Conservation (phyloP, 2,329 filamentous ascomycete genomes). For the Fusarium cyanostomum region DNA sequence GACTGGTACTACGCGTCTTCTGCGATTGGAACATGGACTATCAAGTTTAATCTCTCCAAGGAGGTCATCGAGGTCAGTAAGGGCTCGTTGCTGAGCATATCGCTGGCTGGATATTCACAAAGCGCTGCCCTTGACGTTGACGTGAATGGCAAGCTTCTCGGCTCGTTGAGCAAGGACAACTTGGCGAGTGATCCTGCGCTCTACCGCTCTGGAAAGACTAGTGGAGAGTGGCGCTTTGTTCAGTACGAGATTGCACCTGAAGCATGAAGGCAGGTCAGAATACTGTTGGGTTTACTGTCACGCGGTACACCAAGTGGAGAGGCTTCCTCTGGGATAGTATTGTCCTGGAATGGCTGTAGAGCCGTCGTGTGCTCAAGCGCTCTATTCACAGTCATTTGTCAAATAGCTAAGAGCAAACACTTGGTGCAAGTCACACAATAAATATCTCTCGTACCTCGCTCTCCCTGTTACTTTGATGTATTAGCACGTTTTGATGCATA, state of each 20-base stretch:
- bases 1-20: conserved; percentile 27
- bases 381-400: too few species aligned
- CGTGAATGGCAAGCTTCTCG: conserved; percentile 12
- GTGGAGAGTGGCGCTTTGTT: conserved; percentile 21
- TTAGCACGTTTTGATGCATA: too few species aligned
- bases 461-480: too few species aligned
- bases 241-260: conserved; percentile 16
- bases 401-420: background rate
- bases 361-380: background rate
- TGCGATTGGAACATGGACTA: conserved; percentile 14
- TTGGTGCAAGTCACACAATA: background rate
- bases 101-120: conserved; percentile 19
- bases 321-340: conserved; percentile 26
- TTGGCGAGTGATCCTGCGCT: conserved; percentile 13
- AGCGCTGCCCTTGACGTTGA: conserved; percentile 13
- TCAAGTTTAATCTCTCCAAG: conserved; percentile 17
- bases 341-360: conserved; percentile 15
- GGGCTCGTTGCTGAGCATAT: conserved; percentile 10
- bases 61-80: conserved; percentile 12
- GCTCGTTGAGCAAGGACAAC: conserved; percentile 12
- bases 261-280: conserved; percentile 5
- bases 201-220: conserved; percentile 15
- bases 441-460: too few species aligned
- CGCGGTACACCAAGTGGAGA: conserved; percentile 21
- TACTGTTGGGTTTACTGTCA: conserved; percentile 13